Percentiles rank a stretch among this genome's conserved stretches.
phyloP scores from a whole-genome alignment of 352 stramenopile genomes.

The Aphanomyces cochlioides region DNA sequence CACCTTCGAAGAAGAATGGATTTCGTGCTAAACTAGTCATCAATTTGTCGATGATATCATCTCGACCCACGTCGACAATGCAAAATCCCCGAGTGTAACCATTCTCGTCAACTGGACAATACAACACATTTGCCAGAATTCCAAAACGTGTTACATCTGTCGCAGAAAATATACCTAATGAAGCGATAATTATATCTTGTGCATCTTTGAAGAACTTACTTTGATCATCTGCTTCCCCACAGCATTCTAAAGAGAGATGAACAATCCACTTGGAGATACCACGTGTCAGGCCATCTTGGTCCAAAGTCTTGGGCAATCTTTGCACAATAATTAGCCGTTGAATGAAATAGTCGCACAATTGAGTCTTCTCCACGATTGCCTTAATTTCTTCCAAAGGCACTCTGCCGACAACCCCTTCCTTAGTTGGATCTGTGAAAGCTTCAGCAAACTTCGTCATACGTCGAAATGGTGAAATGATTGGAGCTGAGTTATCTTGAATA shows the following conservation, averaged over 20 bases:
- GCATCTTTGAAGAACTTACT: constrained; percentile 34
- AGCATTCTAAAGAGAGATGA: constrained; percentile 66
- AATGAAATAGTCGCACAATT: constrained; percentile 41
- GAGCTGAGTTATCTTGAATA: constrained; percentile 54
- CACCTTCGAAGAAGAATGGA: constrained; percentile 59
- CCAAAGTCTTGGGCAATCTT: constrained; percentile 57
- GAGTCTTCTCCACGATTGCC: constrained; percentile 35
- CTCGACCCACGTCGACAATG: constrained; percentile 60
- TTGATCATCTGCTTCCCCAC: constrained; percentile 69
- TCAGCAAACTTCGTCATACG: constrained; percentile 53
- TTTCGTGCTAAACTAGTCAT: constrained; percentile 45
- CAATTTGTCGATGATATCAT: constrained; percentile 58
- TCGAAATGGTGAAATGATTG: constrained; percentile 44
- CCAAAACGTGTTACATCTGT: constrained; percentile 58
- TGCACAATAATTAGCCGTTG: constrained; percentile 61
- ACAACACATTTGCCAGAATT: constrained; percentile 55
- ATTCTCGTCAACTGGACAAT: constrained; percentile 48
- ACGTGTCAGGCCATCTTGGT: constrained; percentile 39
- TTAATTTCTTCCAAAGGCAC: constrained; percentile 59
- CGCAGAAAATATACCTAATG: constrained; percentile 48
- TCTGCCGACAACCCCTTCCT: constrained; percentile 36
- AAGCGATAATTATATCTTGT: not conserved
- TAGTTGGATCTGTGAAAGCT: constrained; percentile 39
- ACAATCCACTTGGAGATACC: constrained; percentile 56
- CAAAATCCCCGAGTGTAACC: constrained; percentile 55